Evolutionary conservation across 2,329 filamentous ascomycete genomes (phyloP).

Genomic region (Phaeosphaeria sp.): DNA sequence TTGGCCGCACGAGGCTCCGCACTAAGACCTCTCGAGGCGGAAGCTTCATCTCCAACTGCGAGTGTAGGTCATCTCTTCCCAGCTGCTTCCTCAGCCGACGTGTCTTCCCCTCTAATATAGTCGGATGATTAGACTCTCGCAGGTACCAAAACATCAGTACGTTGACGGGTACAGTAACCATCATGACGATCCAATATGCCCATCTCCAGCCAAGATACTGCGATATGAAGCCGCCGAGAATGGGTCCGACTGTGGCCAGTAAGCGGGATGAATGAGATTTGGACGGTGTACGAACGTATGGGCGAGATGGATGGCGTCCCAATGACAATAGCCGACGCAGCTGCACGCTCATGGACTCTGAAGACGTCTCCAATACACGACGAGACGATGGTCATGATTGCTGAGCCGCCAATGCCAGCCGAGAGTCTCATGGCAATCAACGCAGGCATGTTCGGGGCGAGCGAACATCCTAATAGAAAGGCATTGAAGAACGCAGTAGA

Average conservation of each 20-base stretch:
- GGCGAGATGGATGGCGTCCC: slow-evolving; percentile 21
- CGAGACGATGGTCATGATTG: slow-evolving; percentile 54
- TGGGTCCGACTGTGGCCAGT: slow-evolving; percentile 14
- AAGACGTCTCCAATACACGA: slow-evolving; percentile 62
- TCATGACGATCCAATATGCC: slow-evolving; percentile 12
- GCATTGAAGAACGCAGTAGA: slow-evolving; percentile 48
- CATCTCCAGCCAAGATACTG: slow-evolving; percentile 18
- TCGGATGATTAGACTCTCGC: slow-evolving; percentile 26
- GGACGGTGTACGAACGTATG: background rate
- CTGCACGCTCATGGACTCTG: slow-evolving; percentile 57
- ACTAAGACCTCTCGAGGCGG: slow-evolving; percentile 5
- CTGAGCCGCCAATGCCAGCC: slow-evolving; percentile 28
- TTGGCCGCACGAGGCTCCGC: slow-evolving; percentile 29
- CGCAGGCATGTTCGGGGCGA: slow-evolving; percentile 24
- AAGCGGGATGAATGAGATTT: background rate
- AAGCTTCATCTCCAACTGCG: slow-evolving; percentile 32
- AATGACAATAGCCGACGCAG: slow-evolving; percentile 48
- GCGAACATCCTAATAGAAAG: slow-evolving; percentile 38
- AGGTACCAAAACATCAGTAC: slow-evolving; percentile 32
- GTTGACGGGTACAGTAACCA: slow-evolving; percentile 19
- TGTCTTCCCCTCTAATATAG: slow-evolving; percentile 42
- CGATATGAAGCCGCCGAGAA: slow-evolving; percentile 40
- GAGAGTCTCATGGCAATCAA: slow-evolving; percentile 38
- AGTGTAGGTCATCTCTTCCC: slow-evolving; percentile 39
- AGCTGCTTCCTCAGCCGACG: slow-evolving; percentile 31